Percentiles rank a stretch among this genome's conserved stretches.
Evolutionary conservation across 192 early-diverging fungal genomes (phyloP).

Genomic region (Bifiguratus adelaidae): DNA sequence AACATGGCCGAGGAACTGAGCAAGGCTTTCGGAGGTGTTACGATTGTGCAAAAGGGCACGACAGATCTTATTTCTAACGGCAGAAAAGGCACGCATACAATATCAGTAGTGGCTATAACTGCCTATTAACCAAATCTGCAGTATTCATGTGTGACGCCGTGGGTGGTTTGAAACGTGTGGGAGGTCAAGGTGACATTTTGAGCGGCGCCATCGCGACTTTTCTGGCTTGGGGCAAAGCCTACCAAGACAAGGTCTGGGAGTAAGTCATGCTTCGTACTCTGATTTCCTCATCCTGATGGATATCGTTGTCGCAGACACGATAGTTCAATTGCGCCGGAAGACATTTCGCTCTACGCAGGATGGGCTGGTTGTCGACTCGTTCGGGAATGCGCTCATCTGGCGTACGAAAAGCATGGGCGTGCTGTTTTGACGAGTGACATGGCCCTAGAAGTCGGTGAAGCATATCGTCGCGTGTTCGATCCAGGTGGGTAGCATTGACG

Average conservation of each 20-base stretch:
- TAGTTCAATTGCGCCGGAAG: slow-evolving; percentile 14
- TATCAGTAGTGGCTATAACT: not conserved
- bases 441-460: slow-evolving; percentile 41
- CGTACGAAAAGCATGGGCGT: slow-evolving; percentile 49
- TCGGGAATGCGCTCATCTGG: slow-evolving; percentile 35
- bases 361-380: slow-evolving; percentile 52
- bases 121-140: slow-evolving; percentile 2
- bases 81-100: slow-evolving; percentile 27
- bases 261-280: slow-evolving; percentile 13
- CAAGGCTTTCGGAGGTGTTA: slow-evolving; percentile 63
- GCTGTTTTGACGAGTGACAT: slow-evolving; percentile 52
- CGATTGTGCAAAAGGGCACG: slow-evolving; percentile 71
- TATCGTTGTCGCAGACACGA: slow-evolving; percentile 13
- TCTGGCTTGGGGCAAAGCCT: slow-evolving; percentile 71
- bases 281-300: slow-evolving; percentile 1
- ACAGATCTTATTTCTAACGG: slow-evolving; percentile 73
- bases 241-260: slow-evolving; percentile 47
- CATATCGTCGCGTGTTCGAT: slow-evolving; percentile 29
- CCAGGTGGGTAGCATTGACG: slow-evolving; percentile 8
- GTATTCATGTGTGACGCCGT: slow-evolving; percentile 47
- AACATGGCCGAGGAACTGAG: slow-evolving; percentile 36
- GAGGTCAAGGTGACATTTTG: slow-evolving; percentile 94
- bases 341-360: slow-evolving; percentile 48
- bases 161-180: slow-evolving; percentile 78
- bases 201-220: slow-evolving; percentile 78